Conservation (phyloP, 2,329 filamentous ascomycete genomes). For the Nothopassalora personata region DNA sequence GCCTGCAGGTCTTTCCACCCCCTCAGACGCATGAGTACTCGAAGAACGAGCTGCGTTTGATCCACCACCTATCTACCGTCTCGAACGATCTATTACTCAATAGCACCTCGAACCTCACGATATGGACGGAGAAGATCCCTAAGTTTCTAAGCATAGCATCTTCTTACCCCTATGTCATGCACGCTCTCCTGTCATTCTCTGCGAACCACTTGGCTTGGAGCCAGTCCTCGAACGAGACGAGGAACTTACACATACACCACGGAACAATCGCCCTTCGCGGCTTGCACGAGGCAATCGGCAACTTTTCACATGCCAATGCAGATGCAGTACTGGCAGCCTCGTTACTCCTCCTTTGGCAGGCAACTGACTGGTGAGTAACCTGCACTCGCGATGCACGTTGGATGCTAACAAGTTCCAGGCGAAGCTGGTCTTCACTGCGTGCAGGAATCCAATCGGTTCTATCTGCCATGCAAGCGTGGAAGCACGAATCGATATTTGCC, state of each 20-base stretch:
- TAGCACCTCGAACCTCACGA: slow-evolving; percentile 69
- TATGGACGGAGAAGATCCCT: slow-evolving; percentile 90
- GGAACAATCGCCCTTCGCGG: slow-evolving; percentile 80
- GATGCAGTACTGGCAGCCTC: slow-evolving; percentile 90
- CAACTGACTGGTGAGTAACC: slow-evolving; percentile 80
- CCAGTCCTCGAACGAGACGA: slow-evolving; percentile 76
- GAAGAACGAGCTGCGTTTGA: slow-evolving; percentile 74
- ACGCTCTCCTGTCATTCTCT: slow-evolving; percentile 86
- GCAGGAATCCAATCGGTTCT: slow-evolving; percentile 87
- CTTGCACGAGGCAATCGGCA: slow-evolving; percentile 77
- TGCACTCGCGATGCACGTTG: not conserved
- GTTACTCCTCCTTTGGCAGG: slow-evolving; percentile 90
- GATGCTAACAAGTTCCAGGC: slow-evolving; percentile 50
- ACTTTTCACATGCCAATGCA: slow-evolving; percentile 78
- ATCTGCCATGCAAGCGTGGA: slow-evolving; percentile 82
- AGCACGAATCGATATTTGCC: slow-evolving; percentile 79
- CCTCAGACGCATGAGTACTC: slow-evolving; percentile 68
- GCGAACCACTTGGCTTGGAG: slow-evolving; percentile 89
- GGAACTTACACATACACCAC: slow-evolving; percentile 85
- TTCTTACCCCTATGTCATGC: slow-evolving; percentile 84
- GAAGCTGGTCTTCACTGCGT: slow-evolving; percentile 87
- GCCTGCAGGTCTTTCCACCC: slow-evolving; percentile 69
- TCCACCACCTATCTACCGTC: slow-evolving; percentile 83
- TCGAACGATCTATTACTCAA: slow-evolving; percentile 74
- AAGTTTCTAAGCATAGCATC: slow-evolving; percentile 83